Evolutionary conservation across 106 monocot species (phyloP).

Genomic region (Dendrobium chrysotoxum): DNA sequence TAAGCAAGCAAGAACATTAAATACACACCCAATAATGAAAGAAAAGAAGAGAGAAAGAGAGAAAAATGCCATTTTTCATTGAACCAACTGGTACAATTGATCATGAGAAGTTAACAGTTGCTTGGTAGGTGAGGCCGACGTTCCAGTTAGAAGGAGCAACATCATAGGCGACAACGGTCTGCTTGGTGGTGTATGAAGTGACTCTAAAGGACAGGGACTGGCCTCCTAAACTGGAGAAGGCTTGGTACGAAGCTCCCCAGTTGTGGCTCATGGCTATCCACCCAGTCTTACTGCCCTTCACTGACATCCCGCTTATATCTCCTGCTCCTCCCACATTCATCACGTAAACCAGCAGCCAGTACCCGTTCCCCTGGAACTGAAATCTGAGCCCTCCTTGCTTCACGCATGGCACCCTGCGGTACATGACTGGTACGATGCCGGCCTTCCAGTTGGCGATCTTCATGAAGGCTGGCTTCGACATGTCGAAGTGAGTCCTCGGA

Average conservation of each 20-base stretch:
- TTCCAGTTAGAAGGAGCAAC: slow-evolving; percentile 66
- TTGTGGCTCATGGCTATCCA: slow-evolving; percentile 79
- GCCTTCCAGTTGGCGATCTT: slow-evolving; percentile 56
- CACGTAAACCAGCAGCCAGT: slow-evolving; percentile 73
- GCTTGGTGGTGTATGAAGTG: slow-evolving; percentile 41
- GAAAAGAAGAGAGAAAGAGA: no score
- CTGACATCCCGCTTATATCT: slow-evolving; percentile 39
- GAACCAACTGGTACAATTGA: background rate
- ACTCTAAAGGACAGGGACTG: slow-evolving; percentile 60
- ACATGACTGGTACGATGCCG: slow-evolving; percentile 77
- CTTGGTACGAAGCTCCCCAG: slow-evolving; percentile 79
- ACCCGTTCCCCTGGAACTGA: slow-evolving; percentile 69
- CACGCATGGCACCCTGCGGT: slow-evolving; percentile 63
- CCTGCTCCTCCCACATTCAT: slow-evolving; percentile 71
- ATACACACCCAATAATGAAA: no score
- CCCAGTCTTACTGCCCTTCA: slow-evolving; percentile 44
- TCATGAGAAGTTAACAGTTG: slow-evolving; percentile 4
- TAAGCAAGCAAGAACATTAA: no score
- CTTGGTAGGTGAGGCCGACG: slow-evolving; percentile 51
- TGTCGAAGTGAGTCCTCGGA: slow-evolving; percentile 67
- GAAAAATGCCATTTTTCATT: no score
- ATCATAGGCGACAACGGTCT: slow-evolving; percentile 43
- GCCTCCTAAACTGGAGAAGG: slow-evolving; percentile 34
- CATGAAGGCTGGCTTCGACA: slow-evolving; percentile 82
- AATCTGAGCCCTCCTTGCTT: slow-evolving; percentile 65